Percentiles rank a stretch among this genome's conserved stretches.
Evolutionary conservation across 371 early-diverging fungal species (phyloP).

Genomic region (Fennellomyces sp.): DNA sequence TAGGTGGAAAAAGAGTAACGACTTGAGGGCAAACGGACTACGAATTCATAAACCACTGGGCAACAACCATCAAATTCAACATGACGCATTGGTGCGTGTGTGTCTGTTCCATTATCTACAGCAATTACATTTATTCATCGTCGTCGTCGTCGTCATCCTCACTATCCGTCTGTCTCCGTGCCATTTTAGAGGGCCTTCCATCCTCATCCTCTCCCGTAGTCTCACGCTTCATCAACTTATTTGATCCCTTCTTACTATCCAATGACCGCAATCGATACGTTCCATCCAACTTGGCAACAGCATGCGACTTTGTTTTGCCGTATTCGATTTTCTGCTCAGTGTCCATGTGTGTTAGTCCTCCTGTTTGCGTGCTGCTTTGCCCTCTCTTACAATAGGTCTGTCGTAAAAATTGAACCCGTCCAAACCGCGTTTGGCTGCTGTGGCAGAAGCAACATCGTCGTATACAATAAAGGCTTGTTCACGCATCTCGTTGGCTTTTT

Average conservation of each 20-base stretch:
- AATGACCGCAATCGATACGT: conserved; percentile 44
- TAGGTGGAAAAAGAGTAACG: neutral
- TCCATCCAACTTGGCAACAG: conserved; percentile 74
- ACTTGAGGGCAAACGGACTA: neutral
- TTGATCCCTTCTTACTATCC: conserved; percentile 18
- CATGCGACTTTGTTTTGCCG: conserved; percentile 77
- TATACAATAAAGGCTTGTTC: conserved; percentile 97
- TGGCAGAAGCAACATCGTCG: conserved; percentile 74
- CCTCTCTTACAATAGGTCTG: conserved; percentile 68
- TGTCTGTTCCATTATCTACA: too few species aligned
- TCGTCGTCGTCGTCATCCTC: conserved; percentile 26
- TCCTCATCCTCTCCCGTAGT: conserved; percentile 21
- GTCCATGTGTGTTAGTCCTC: too few species aligned
- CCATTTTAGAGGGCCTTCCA: conserved; percentile 22
- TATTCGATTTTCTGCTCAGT: conserved; percentile 78
- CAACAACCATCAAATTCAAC: too few species aligned
- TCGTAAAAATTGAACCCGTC: conserved; percentile 80
- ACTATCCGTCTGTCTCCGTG: conserved; percentile 15
- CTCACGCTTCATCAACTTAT: conserved; percentile 20
- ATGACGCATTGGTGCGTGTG: too few species aligned
- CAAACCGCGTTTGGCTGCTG: conserved; percentile 72
- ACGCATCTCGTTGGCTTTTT: conserved; percentile 78
- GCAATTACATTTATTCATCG: conserved; percentile 15
- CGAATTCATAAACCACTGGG: neutral
- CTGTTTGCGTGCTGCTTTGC: too few species aligned